Conservation (phyloP, 495 filamentous ascomycete species). For the Trichocladium uniseriatum region DNA sequence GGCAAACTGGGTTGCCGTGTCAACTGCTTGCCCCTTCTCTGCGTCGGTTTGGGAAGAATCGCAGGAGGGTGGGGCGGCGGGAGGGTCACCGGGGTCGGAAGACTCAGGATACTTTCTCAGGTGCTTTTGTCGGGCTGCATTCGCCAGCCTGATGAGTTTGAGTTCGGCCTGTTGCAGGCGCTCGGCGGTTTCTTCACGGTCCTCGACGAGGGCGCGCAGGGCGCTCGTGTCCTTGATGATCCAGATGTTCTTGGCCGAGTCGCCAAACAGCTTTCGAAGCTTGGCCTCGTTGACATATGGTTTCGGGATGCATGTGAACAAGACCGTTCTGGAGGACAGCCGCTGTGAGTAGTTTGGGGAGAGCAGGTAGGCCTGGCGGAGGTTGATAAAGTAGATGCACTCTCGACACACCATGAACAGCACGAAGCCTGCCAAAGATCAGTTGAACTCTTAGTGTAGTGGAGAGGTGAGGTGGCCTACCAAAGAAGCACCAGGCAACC, state of each 20-base stretch:
- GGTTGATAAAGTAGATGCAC: constrained; percentile 57
- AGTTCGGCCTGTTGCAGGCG: constrained; percentile 60
- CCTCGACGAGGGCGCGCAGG: constrained; percentile 47
- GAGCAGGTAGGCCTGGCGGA: constrained; percentile 63
- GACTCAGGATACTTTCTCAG: constrained; percentile 36
- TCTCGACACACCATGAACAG: constrained; percentile 59
- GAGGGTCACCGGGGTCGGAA: no score
- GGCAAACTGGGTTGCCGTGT: no score
- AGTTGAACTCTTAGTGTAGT: no score
- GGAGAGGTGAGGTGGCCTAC: constrained; percentile 26
- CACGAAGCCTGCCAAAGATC: constrained; percentile 42
- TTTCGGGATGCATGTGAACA: constrained; percentile 59
- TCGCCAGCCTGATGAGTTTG: constrained; percentile 52
- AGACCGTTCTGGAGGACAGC: constrained; percentile 58
- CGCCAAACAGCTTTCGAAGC: constrained; percentile 51
- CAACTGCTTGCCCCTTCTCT: constrained; percentile 15
- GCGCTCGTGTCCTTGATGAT: constrained; percentile 48
- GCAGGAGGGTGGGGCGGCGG: not conserved
- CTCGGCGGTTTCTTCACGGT: constrained; percentile 50
- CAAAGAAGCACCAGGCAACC: constrained; percentile 56
- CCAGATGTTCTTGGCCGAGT: constrained; percentile 53
- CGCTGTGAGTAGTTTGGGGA: constrained; percentile 55
- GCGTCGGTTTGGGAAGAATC: constrained; percentile 8
- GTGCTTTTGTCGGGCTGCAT: constrained; percentile 43
- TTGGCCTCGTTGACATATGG: constrained; percentile 48